Evolutionary conservation across 228 moss, liverwort and hornwort species (phyloP).

Genomic region (Sphagnum fallax): DNA sequence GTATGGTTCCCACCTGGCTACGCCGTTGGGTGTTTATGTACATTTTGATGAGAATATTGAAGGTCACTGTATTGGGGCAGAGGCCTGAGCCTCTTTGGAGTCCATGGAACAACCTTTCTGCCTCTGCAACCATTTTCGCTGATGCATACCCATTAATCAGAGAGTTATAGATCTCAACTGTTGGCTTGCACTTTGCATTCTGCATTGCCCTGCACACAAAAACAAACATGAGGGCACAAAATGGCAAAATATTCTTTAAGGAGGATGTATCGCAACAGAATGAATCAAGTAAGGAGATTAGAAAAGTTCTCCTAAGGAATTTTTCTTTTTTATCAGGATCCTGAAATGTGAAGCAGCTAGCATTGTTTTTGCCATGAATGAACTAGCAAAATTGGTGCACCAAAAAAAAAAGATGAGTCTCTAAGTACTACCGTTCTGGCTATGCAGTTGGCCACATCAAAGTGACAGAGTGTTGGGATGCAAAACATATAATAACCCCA

Average conservation of each 20-base stretch:
- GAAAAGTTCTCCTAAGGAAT: too few relatives aligned
- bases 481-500: too few relatives aligned
- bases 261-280: not conserved
- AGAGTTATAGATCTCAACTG: slow-evolving; percentile 48
- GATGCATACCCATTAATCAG: slow-evolving; percentile 54
- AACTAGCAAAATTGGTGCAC: too few relatives aligned
- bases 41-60: slow-evolving; percentile 62
- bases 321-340: too few relatives aligned
- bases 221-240: not conserved
- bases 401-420: too few relatives aligned
- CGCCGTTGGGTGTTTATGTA: slow-evolving; percentile 48
- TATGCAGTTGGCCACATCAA: too few relatives aligned
- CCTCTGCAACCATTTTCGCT: slow-evolving; percentile 46
- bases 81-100: slow-evolving; percentile 36
- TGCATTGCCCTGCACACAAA: slow-evolving; percentile 37
- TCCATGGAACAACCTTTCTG: slow-evolving; percentile 40
- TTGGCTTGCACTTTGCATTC: slow-evolving; percentile 46
- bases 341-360: too few relatives aligned
- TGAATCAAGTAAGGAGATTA: too few relatives aligned
- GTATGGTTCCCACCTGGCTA: slow-evolving; percentile 20
- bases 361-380: too few relatives aligned
- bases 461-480: too few relatives aligned
- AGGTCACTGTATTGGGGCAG: slow-evolving; percentile 44
- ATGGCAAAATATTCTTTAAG: not conserved
- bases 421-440: too few relatives aligned